Conservation (phyloP, 768 basidiomycete species). For the Paxillus involutus region DNA sequence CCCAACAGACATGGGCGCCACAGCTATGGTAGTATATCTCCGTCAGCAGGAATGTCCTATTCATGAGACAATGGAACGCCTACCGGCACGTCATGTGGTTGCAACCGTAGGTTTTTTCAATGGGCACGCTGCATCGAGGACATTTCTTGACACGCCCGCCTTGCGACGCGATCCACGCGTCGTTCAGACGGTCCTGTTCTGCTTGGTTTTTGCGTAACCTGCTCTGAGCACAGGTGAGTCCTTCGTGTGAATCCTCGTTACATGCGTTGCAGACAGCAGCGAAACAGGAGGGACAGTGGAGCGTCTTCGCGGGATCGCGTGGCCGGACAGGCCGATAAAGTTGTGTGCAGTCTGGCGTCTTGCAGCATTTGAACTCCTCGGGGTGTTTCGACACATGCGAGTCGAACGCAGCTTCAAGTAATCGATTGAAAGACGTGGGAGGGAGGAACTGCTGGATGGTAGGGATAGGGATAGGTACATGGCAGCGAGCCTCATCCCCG, state of each 20-base stretch:
- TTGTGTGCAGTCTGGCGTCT: conserved; percentile 74
- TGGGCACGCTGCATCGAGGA: no score
- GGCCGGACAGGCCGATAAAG: conserved; percentile 56
- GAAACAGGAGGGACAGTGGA: conserved; percentile 72
- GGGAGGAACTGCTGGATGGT: conserved; percentile 52
- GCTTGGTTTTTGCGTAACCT: no score
- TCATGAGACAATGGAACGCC: no score
- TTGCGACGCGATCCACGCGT: no score
- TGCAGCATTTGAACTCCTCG: conserved; percentile 68
- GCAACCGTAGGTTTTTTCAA: no score
- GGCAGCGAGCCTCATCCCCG: conserved; percentile 61
- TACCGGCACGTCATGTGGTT: no score
- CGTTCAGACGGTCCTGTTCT: no score
- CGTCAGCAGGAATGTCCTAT: no score
- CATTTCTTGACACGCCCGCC: no score
- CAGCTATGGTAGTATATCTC: no score
- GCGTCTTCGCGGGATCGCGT: conserved; percentile 32
- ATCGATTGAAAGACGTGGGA: conserved; percentile 48
- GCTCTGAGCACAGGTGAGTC: conserved; percentile 53
- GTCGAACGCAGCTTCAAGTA: conserved; percentile 57
- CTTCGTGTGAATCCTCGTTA: conserved; percentile 60
- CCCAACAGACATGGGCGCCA: no score
- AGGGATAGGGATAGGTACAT: conserved; percentile 49
- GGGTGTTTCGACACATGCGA: conserved; percentile 57
- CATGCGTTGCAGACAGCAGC: conserved; percentile 64